These are phyloP conservation scores for Colletotrichum noveboracense DNA, from an alignment of 2,329 filamentous ascomycete species.

Conservation along the genomic window DNA sequence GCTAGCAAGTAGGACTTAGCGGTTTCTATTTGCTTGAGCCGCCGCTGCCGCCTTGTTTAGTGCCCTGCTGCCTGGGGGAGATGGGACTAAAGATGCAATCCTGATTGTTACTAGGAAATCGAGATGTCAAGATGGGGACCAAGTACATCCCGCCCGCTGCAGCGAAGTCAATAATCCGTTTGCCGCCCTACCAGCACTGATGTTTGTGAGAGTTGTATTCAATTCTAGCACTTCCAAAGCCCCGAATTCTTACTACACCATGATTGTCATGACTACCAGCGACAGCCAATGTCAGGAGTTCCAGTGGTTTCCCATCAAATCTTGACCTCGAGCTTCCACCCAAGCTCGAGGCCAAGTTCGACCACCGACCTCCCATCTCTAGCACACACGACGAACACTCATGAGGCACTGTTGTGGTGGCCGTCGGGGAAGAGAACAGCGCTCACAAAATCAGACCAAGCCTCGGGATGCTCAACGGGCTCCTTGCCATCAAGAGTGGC, in stretches of 20 bases:
- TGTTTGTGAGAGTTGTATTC: background rate
- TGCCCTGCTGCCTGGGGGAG: background rate
- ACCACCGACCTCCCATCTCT: background rate
- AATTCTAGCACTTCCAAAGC: background rate
- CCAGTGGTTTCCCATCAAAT: background rate
- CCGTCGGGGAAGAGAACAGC: background rate
- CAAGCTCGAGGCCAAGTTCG: background rate
- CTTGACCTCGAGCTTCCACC: background rate
- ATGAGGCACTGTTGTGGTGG: background rate
- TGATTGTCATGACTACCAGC: background rate
- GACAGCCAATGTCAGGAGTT: background rate
- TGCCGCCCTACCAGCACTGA: background rate
- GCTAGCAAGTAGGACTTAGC: background rate
- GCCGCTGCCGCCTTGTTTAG: background rate
- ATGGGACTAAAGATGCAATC: background rate
- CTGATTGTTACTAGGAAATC: background rate
- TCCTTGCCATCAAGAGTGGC: background rate
- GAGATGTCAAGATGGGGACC: background rate
- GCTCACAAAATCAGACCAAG: background rate
- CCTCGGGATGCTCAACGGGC: background rate
- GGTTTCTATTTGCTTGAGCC: background rate
- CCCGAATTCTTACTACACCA: rapidly evolving
- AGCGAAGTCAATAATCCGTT: background rate
- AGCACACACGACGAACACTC: background rate
- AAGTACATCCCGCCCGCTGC: background rate